Base-by-base conservation (phyloP, 768 basidiomycete species). In the Filobasidium wieringae region DNA sequence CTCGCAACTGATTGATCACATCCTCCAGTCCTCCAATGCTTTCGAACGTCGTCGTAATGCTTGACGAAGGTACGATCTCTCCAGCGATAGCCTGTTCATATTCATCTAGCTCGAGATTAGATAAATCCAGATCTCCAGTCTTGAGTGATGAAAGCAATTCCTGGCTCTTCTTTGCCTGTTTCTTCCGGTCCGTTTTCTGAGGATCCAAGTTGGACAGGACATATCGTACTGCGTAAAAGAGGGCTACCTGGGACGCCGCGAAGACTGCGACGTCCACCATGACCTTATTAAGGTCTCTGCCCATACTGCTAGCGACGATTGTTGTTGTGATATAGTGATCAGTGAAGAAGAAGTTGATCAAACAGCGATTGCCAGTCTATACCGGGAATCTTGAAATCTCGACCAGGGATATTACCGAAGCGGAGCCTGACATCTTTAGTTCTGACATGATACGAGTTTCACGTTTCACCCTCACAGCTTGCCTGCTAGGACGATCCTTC, bases 81-180 rank as follows among this genome's bases (percentile, higher is more conserved):
- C 85, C 86, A 4, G 93, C 88, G 56, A 96, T 89, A 39, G 83
- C 84, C 58, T 82, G 87, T 87, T 99, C 93, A 68, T 97, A 88
- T 73, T 96, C 92, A 66, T 87, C 83, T 54, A 99, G 78, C 64
- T 87, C 81, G 4, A 95, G 77, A 15, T 19, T 29, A 7, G 50
- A 49, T 8, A 53, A 45, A 24, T 58, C 47, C 51, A 58, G 52
- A 27, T 33, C 41, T 7, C 72, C 74, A 19, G 72, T 66, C 43
- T 74, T 54, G 11, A 63, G 49, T 6, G 62, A 68, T 0, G 66
- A 61, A 19, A 78, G 64, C 7, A 73, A 63, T 39, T 68, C 61
- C 58, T 75, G 68, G 8, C 70, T 68, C 54, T 77, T 76, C 26
- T 63, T 56, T 52, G 68, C 66, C 19, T 72, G 64, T 53, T 75